phyloP scores from a whole-genome alignment of 1,139 yeast species.

The Chernovozyma aurita region DNA sequence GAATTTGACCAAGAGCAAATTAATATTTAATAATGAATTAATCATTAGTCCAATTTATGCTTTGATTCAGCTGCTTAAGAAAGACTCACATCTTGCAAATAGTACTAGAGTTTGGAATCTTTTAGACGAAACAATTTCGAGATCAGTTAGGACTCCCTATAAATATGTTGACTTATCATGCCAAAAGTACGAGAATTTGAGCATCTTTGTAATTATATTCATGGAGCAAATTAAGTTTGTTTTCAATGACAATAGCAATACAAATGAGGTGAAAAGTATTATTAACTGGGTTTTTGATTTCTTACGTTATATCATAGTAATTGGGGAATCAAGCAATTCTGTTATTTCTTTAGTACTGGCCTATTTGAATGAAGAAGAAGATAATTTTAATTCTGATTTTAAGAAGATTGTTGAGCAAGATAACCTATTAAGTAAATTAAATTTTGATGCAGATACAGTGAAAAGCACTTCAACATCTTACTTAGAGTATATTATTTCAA shows the following conservation, averaged over 20 bases:
- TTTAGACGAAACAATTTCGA: slow-evolving; percentile 68
- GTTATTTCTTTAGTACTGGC: slow-evolving; percentile 23
- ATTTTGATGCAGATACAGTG: slow-evolving; percentile 4
- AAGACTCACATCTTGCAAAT: slow-evolving; percentile 6
- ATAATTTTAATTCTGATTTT: slow-evolving; percentile 5
- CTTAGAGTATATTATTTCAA: slow-evolving; percentile 19
- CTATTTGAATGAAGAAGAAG: slow-evolving; percentile 9
- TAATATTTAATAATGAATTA: slow-evolving; percentile 44
- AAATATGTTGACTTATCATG: slow-evolving; percentile 72
- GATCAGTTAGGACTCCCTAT: slow-evolving; percentile 72
- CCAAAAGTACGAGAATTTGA: slow-evolving; percentile 33
- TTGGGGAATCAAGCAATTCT: slow-evolving; percentile 50
- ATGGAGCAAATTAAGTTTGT: slow-evolving; percentile 71
- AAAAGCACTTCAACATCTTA: slow-evolving; percentile 10
- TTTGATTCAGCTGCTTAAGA: slow-evolving; percentile 38
- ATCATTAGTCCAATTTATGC: slow-evolving; percentile 43
- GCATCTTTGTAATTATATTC: slow-evolving; percentile 65
- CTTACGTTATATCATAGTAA: slow-evolving; percentile 36
- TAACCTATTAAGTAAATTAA: slow-evolving; percentile 5
- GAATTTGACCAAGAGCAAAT: slow-evolving; percentile 18
- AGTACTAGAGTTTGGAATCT: slow-evolving; percentile 42
- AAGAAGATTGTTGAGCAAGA: slow-evolving; percentile 6
- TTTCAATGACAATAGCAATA: slow-evolving; percentile 17
- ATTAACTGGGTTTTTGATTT: slow-evolving; percentile 51
- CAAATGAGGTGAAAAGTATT: slow-evolving; percentile 14